These are phyloP conservation scores for Epithele typhae DNA, from an alignment of 768 basidiomycete genomes.

Conservation along the genomic window DNA sequence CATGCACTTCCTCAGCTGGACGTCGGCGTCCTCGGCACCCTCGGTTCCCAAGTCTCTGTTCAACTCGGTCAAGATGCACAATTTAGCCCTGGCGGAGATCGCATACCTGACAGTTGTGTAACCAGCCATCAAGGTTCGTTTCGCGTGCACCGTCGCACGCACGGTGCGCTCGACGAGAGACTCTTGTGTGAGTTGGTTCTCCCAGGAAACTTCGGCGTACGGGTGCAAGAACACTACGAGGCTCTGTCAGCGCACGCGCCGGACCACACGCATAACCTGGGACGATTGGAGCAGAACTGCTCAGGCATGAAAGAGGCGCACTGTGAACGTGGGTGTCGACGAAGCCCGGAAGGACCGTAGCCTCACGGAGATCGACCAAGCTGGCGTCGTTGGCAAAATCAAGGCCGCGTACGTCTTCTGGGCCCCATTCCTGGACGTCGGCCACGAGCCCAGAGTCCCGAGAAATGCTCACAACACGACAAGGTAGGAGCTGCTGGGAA, in stretches of 20 bases:
- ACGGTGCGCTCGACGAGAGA: conserved; percentile 54
- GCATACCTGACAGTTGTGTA: conserved; percentile 57
- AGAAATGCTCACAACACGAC: conserved; percentile 47
- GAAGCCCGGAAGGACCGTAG: conserved; percentile 52
- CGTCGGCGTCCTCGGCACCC: conserved; percentile 59
- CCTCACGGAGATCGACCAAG: conserved; percentile 38
- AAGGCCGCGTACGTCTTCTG: conserved; percentile 34
- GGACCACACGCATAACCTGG: no score
- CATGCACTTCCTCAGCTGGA: conserved; percentile 53
- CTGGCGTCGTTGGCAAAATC: conserved; percentile 7
- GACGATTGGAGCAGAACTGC: no score
- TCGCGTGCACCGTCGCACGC: conserved; percentile 57
- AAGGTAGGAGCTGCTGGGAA: conserved; percentile 34
- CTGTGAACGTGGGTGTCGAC: conserved; percentile 56
- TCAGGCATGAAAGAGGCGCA: conserved; percentile 14
- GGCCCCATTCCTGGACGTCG: conserved; percentile 29
- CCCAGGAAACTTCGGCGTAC: conserved; percentile 57
- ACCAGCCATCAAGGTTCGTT: conserved; percentile 52
- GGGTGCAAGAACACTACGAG: conserved; percentile 54
- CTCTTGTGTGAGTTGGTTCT: conserved; percentile 57
- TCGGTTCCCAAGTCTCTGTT: conserved; percentile 64
- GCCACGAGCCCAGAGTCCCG: conserved; percentile 43
- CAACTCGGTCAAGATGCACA: no score
- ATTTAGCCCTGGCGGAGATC: no score
- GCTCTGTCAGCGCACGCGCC: no score